Percentiles rank a stretch among this genome's conserved stretches.
These are phyloP conservation scores for Ceratocystis papillata DNA, from an alignment of 2,329 filamentous ascomycete species.

Conservation along the genomic window DNA sequence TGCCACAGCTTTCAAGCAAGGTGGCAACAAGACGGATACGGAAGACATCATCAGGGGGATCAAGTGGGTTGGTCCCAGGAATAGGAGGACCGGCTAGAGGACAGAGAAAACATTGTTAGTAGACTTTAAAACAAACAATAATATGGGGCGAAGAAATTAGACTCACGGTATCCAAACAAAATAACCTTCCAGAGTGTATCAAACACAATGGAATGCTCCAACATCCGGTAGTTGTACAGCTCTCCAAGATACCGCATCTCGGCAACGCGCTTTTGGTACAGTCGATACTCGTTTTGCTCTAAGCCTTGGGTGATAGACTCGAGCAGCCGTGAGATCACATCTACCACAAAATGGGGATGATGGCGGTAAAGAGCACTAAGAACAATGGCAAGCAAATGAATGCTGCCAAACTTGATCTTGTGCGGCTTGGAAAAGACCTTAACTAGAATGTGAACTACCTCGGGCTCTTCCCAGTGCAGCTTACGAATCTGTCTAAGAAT, in stretches of 20 bases:
- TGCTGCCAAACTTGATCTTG: slow-evolving; percentile 95
- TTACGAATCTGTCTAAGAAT: slow-evolving; percentile 89
- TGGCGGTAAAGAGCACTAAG: slow-evolving; percentile 82
- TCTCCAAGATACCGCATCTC: slow-evolving; percentile 95
- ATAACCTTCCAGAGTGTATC: slow-evolving; percentile 90
- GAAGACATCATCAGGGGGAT: slow-evolving; percentile 90
- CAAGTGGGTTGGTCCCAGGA: slow-evolving; percentile 67
- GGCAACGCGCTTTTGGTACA: slow-evolving; percentile 86
- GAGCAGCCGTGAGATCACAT: slow-evolving; percentile 82
- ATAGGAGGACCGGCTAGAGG: slow-evolving; percentile 61
- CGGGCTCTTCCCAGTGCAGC: slow-evolving; percentile 91
- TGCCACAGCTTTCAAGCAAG: slow-evolving; percentile 85
- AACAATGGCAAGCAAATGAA: slow-evolving; percentile 83
- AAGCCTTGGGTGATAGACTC: slow-evolving; percentile 81
- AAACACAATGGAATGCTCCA: slow-evolving; percentile 91
- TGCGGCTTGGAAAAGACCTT: slow-evolving; percentile 93
- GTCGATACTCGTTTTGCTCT: slow-evolving; percentile 94
- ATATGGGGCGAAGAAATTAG: not conserved
- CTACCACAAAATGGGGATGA: slow-evolving; percentile 80
- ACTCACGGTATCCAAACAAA: slow-evolving; percentile 72
- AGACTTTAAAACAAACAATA: not conserved
- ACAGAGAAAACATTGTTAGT: slow-evolving; percentile 22
- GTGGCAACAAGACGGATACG: slow-evolving; percentile 83
- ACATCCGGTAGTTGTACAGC: slow-evolving; percentile 93
- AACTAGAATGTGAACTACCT: slow-evolving; percentile 68